phyloP scores from a whole-genome alignment of 768 basidiomycete species.

The Udeniomyces megalosporus region DNA sequence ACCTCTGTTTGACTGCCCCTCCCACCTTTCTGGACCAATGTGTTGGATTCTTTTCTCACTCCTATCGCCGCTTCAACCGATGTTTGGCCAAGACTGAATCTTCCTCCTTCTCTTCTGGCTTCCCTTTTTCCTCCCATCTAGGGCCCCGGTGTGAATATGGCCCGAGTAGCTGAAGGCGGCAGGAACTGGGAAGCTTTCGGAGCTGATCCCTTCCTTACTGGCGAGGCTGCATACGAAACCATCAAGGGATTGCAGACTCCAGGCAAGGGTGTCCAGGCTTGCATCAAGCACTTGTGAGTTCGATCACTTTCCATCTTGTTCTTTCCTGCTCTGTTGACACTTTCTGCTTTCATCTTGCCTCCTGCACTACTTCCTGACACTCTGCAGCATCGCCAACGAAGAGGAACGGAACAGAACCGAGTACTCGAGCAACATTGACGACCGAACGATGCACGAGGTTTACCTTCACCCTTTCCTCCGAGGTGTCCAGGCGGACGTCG shows the following conservation, averaged over 20 bases:
- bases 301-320: conserved; percentile 22
- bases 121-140: too few species aligned
- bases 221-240: conserved; percentile 60
- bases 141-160: not conserved
- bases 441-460: conserved; percentile 61
- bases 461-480: conserved; percentile 21
- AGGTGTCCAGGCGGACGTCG: conserved; percentile 55
- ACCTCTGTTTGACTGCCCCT: not conserved
- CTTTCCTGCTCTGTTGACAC: too few species aligned
- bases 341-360: not conserved
- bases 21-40: not conserved
- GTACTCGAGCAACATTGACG: conserved; percentile 52
- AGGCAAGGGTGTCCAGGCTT: conserved; percentile 34
- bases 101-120: not conserved
- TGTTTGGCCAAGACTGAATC: too few species aligned
- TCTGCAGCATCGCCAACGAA: conserved; percentile 12
- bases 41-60: not conserved
- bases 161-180: conserved; percentile 42
- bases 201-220: conserved; percentile 70
- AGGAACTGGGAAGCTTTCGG: conserved; percentile 93
- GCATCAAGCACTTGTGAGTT: conserved; percentile 43
- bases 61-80: not conserved
- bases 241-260: conserved; percentile 35
- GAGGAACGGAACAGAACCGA: conserved; percentile 31
- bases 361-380: too few species aligned